These are phyloP conservation scores for Solanum appendiculatum DNA, from an alignment of 257 asterid species.

Conservation along the genomic window DNA sequence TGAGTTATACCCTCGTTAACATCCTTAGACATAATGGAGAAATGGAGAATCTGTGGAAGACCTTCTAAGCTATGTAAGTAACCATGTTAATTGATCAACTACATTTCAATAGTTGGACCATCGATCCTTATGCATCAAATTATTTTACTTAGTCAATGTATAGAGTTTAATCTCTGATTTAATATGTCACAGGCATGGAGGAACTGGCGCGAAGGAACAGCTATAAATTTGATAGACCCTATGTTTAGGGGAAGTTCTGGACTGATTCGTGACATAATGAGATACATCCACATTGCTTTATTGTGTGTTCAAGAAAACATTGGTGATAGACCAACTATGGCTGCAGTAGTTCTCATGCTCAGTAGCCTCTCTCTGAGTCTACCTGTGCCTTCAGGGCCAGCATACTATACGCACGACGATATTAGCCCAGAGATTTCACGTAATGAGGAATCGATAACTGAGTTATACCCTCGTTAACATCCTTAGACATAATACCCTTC, in stretches of 20 bases:
- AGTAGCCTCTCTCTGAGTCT: too few relatives aligned
- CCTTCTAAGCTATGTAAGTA: constrained; percentile 2
- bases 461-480: constrained; percentile 1
- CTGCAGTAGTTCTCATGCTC: too few relatives aligned
- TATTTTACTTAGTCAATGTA: neutral
- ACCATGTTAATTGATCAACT: neutral
- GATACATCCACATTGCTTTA: too few relatives aligned
- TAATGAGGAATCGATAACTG: neutral
- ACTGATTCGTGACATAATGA: neutral
- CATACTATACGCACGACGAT: too few relatives aligned
- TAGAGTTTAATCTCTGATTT: too few relatives aligned
- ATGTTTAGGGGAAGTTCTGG: neutral
- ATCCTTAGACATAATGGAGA: neutral
- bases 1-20: constrained; percentile 3
- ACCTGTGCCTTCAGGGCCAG: too few relatives aligned
- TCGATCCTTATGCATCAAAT: neutral
- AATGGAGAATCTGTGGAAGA: neutral
- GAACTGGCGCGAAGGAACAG: constrained; percentile 5
- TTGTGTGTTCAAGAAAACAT: too few relatives aligned
- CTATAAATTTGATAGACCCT: constrained; percentile 5
- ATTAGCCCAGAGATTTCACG: too few relatives aligned
- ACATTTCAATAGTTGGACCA: neutral
- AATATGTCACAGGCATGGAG: constrained; percentile 14
- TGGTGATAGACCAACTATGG: too few relatives aligned
- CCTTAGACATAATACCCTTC: neutral